phyloP scores from a whole-genome alignment of 2,329 filamentous ascomycete genomes.

The Pseudogymnoascus sp. region DNA sequence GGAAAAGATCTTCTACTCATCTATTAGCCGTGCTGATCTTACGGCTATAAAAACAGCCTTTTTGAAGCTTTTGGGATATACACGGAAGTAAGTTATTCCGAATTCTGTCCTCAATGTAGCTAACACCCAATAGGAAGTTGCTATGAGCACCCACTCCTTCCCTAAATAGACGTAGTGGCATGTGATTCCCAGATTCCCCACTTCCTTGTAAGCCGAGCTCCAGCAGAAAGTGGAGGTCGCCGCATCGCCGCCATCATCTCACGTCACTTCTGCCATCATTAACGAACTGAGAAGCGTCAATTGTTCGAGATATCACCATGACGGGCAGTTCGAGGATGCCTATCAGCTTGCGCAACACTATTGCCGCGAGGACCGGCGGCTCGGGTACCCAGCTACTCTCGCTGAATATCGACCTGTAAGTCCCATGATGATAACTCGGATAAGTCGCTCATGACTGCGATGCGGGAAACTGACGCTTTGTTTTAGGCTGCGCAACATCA shows the following conservation, averaged over 20 bases:
- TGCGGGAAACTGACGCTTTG: neutral
- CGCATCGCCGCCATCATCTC: neutral
- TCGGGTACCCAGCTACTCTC: constrained; percentile 48
- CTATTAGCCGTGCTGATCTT: neutral
- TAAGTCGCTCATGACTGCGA: neutral
- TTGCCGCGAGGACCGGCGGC: constrained; percentile 50
- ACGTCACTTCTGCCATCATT: neutral
- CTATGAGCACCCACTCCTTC: neutral
- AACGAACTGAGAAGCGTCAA: neutral
- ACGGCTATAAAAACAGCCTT: neutral
- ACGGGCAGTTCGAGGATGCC: constrained; percentile 62
- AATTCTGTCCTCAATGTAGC: neutral
- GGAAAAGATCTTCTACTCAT: neutral
- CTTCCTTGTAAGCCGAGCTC: neutral
- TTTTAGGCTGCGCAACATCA: constrained; percentile 68
- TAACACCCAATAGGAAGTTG: neutral
- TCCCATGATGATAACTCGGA: constrained; percentile 19
- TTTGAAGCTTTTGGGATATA: neutral
- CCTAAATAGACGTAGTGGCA: constrained; percentile 1
- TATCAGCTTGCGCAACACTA: constrained; percentile 59
- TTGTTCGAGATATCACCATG: constrained; percentile 35
- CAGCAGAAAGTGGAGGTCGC: neutral
- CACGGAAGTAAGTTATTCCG: neutral
- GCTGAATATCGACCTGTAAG: constrained; percentile 62
- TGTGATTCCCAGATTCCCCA: constrained; percentile 9